Evolutionary conservation across 306 rosid species (phyloP), one percentile per base, ranked within the genome.

Genomic region (Vigna trinervia): DNA sequence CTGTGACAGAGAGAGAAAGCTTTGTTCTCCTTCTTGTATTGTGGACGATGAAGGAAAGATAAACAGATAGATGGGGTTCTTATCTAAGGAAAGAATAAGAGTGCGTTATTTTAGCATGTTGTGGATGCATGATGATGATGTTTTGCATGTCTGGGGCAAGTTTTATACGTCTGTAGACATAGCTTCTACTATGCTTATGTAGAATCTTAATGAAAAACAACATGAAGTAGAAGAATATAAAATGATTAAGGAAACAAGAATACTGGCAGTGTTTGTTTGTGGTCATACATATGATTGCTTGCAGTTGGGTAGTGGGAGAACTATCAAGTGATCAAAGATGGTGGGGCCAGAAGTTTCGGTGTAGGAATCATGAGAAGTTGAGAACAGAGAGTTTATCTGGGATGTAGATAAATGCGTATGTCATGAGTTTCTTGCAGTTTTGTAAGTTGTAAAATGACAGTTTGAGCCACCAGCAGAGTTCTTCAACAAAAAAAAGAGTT

Each of bases 401-500:
- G n/a, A 47, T 47, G 14, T 53, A 8, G 59, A 54, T 70, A 76
- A 72, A 57, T 65, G 34, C 66, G 26, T 57, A 7, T 75, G 80
- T 89, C 94, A 89, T 89, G 94, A 84, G 94, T 76, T 87, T 89
- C 94, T 84, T 66, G 94, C 89, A 80, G 76, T 59, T 74, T 77
- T 71, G 32, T 79, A 75, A 76, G 69, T 76, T 81, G 86, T 73
- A 85, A 85, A 85, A 79, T 75, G 86, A 83, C 88, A 81, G 83
- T 77, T 65, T 47, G 78, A 63, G 22, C 23, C 67, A 59, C 43
- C 56, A 22, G 5, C 39, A 11, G 12, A 43, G 56, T 45, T 46
- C 76, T 45, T 46, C 76, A 58, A 57, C 47, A 4, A 68, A 75
- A 30, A 58, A 30, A 58, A 75, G 43, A 22, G 32, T 50, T 11